Evolutionary conservation across 1,284 basidiomycete species (phyloP).

Genomic region (Dichomitus squalens): DNA sequence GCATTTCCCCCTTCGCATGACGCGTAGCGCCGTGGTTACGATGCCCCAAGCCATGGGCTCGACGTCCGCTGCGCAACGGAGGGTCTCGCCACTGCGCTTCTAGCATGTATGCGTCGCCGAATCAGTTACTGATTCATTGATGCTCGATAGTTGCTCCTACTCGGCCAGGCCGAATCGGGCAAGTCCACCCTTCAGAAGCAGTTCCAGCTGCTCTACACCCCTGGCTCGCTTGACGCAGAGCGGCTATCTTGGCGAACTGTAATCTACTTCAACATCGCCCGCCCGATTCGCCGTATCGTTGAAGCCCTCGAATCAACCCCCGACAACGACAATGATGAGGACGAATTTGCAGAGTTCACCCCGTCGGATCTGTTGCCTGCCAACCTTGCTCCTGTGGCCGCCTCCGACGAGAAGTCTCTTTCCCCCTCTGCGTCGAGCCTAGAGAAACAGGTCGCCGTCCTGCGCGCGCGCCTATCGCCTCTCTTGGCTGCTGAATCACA

Average conservation of each 20-base stretch:
- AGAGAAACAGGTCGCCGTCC: conserved; percentile 45
- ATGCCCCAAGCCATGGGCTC: neutral
- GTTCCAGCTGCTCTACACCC: conserved; percentile 85
- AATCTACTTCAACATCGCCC: conserved; percentile 80
- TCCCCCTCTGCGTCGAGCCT: conserved; percentile 24
- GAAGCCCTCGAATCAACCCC: conserved; percentile 68
- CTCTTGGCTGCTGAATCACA: conserved; percentile 62
- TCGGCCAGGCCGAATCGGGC: conserved; percentile 77
- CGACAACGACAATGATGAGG: conserved; percentile 54
- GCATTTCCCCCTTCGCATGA: neutral
- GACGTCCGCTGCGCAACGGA: neutral
- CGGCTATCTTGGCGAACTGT: conserved; percentile 82
- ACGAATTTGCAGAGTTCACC: conserved; percentile 6
- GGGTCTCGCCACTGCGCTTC: neutral
- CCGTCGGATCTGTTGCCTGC: neutral
- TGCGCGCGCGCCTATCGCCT: conserved; percentile 60
- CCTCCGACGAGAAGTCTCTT: conserved; percentile 25
- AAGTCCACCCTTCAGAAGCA: conserved; percentile 84
- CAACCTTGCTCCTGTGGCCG: neutral
- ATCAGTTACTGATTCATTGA: conserved; percentile 3
- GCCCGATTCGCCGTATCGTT: conserved; percentile 75
- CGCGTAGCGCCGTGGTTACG: neutral
- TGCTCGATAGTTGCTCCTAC: conserved; percentile 63
- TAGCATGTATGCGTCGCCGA: neutral
- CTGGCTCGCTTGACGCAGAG: conserved; percentile 72